These are phyloP conservation scores for Pseudonitzschia multistriata DNA, from an alignment of 108 stramenopile species.

Conservation along the genomic window DNA sequence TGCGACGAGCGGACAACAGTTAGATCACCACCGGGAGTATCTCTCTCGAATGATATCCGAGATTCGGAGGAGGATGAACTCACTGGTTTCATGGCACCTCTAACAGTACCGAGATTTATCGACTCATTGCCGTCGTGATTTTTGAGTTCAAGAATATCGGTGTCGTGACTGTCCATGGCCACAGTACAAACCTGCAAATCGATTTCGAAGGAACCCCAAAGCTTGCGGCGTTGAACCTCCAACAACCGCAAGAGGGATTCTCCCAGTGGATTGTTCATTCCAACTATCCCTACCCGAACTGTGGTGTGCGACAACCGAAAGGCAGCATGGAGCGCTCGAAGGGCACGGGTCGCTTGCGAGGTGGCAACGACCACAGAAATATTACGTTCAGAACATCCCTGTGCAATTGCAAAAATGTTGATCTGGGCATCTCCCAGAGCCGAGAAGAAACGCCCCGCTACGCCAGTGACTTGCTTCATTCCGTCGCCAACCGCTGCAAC, in stretches of 20 bases:
- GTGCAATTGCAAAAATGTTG: slow-evolving; percentile 83
- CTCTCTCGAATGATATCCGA: slow-evolving; percentile 20
- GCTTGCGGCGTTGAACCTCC: slow-evolving; percentile 48
- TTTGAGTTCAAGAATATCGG: slow-evolving; percentile 32
- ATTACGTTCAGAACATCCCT: slow-evolving; percentile 79
- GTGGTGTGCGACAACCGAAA: slow-evolving; percentile 73
- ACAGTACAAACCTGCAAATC: slow-evolving; percentile 71
- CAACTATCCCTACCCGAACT: slow-evolving; percentile 66
- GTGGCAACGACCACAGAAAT: slow-evolving; percentile 77
- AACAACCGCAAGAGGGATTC: slow-evolving; percentile 58
- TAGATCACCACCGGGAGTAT: slow-evolving; percentile 1
- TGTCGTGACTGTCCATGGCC: slow-evolving; percentile 28
- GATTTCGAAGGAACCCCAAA: slow-evolving; percentile 58
- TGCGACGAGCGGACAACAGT: slow-evolving; percentile 15
- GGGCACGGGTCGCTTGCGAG: slow-evolving; percentile 68
- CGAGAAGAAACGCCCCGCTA: slow-evolving; percentile 81
- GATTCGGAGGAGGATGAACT: not conserved
- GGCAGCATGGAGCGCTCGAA: slow-evolving; percentile 85
- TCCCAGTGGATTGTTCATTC: slow-evolving; percentile 63
- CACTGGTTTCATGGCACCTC: slow-evolving; percentile 7
- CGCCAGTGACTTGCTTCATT: slow-evolving; percentile 72
- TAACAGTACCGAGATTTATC: slow-evolving; percentile 42
- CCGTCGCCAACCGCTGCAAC: slow-evolving; percentile 91
- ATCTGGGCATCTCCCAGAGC: slow-evolving; percentile 84
- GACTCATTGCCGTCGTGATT: slow-evolving; percentile 45